A percentile compares a stretch with the other conserved stretches of the same genome.
These are phyloP conservation scores for Ceratopteris richardii DNA, from an alignment of 75 land plant species.

Conservation along the genomic window DNA sequence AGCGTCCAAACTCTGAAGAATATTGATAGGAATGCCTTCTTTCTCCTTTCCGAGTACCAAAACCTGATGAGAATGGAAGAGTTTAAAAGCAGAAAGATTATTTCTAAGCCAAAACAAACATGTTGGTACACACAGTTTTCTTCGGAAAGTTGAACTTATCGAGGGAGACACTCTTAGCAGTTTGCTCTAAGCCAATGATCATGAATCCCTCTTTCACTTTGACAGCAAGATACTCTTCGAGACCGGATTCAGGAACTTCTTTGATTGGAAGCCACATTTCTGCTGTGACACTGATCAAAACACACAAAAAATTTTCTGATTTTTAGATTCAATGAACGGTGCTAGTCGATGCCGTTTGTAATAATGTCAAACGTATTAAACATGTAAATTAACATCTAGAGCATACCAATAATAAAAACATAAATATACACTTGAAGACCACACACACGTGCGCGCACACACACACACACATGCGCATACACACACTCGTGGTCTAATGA, in stretches of 20 bases:
- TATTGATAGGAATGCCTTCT: constrained; percentile 83
- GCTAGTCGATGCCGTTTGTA: neutral
- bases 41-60: constrained; percentile 83
- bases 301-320: neutral
- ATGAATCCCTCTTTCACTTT: constrained; percentile 69
- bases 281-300: constrained; percentile 67
- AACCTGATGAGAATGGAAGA: constrained; percentile 37
- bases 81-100: neutral
- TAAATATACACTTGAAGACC: no score
- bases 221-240: constrained; percentile 49
- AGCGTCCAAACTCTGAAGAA: constrained; percentile 76
- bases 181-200: constrained; percentile 85
- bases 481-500: no score
- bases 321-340: no score
- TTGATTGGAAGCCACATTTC: constrained; percentile 85
- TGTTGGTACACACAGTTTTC: constrained; percentile 43
- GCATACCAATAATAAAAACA: no score
- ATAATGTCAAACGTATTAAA: no score
- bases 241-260: constrained; percentile 60
- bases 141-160: constrained; percentile 53
- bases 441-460: no score
- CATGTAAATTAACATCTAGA: no score
- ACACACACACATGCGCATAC: no score
- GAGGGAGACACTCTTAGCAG: constrained; percentile 65
- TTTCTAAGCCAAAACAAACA: neutral